Evolutionary conservation across 108 stramenopile species (phyloP), one percentile per base, ranked within the genome.

Genomic region (Pseudonitzschia multistriata): DNA sequence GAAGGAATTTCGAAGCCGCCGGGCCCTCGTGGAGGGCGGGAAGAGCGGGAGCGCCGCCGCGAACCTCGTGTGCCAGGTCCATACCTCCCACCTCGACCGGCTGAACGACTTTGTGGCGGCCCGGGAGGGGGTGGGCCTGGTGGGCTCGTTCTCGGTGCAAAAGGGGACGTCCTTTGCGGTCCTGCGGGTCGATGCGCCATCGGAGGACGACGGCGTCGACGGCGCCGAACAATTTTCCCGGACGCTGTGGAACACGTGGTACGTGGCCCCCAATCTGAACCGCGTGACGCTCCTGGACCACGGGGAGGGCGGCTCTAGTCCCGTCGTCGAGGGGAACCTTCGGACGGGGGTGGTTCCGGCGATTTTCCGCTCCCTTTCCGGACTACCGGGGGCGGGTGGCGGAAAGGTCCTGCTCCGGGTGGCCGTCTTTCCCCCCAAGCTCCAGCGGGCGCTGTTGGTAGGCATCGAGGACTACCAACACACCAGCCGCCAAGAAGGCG

Each of bases 51-150:
- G 1, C 7, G 3, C 27, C 8, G 25, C 0, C 15, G 57, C 78
- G 17, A 86, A 84, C 53, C 25, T 79, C 14, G 60, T 87, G 5
- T 62, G 80, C 25, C 82, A 84, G 49, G 64, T 80, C 45, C 66
- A 81, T 35, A 72, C 63, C 14, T 84, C 83, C 5, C 86, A 87
- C 49, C 45, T 74, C 0, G 70, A 78, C 49, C 71, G 86, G 49
- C 57, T 84, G 49, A 34, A 37, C 14, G 76, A 73, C 14, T 80
- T 68, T 63, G 39, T 77, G 22, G 19, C 13, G 35, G 13, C 40
- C 14, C 13, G 40, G 8, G 22, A 25, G 1, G 47, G 34, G 14
- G 74, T 35, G 19, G 39, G 22, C 17, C 37, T 25, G 19, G 57
- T 75, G 39, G 27, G 31, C 22, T 59, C 33, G n/a, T 59, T 34